A percentile compares a stretch with the other conserved stretches of the same genome.
phyloP scores from a whole-genome alignment of 148 eudicot genomes.

The Pharnaceum exiguum region DNA sequence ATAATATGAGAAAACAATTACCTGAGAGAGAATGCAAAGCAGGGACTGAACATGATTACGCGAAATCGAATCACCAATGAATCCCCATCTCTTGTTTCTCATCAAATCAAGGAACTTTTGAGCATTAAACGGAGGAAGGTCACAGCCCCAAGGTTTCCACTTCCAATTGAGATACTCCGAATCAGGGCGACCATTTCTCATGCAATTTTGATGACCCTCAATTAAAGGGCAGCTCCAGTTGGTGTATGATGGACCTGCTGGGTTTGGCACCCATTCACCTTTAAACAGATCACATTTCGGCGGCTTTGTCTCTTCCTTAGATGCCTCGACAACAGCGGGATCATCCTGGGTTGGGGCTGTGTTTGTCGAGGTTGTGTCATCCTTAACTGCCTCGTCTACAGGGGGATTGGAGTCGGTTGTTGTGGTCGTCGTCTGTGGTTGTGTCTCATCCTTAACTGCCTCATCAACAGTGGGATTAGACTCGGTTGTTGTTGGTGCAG shows the following conservation, averaged over 20 bases:
- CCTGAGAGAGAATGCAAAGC: constrained; percentile 79
- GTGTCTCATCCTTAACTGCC: constrained; percentile 1
- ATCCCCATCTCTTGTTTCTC: constrained; percentile 69
- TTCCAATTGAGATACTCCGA: constrained; percentile 60
- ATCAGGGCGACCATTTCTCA: constrained; percentile 85
- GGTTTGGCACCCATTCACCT: constrained; percentile 69
- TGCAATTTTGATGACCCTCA: constrained; percentile 70
- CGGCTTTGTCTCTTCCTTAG: constrained; percentile 18
- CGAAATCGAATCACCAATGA: constrained; percentile 85
- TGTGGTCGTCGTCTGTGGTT: no score
- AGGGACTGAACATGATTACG: constrained; percentile 87
- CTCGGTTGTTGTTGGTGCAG: no score
- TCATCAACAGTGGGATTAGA: background rate
- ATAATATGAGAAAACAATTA: constrained; percentile 18
- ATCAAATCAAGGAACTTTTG: constrained; percentile 45
- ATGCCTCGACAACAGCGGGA: no score
- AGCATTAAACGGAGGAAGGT: constrained; percentile 50
- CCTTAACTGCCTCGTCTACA: background rate
- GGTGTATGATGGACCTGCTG: constrained; percentile 52
- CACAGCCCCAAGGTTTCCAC: constrained; percentile 66
- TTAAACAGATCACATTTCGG: constrained; percentile 61
- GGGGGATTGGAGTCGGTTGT: background rate
- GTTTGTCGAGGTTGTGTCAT: no score
- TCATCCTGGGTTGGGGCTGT: no score
- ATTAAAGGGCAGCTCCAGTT: constrained; percentile 50